Evolutionary conservation across 805 yeast genomes (phyloP).

Genomic region (Kazachstania africana): DNA sequence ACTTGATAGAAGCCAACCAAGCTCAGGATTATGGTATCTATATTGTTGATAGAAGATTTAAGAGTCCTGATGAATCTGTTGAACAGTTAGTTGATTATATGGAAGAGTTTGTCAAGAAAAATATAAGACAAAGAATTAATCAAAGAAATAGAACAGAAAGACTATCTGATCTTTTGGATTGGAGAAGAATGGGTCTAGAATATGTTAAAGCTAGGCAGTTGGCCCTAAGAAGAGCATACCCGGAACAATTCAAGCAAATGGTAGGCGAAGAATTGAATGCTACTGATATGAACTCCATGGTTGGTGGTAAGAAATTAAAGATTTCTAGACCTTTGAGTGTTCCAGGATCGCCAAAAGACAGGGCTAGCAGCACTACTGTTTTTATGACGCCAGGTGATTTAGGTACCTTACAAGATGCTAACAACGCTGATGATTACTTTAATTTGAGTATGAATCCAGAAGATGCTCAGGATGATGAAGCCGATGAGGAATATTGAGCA

Average conservation of each 20-base stretch:
- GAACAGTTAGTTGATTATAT: constrained; percentile 80
- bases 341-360: constrained; percentile 86
- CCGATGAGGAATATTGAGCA: constrained; percentile 7
- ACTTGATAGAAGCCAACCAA: constrained; percentile 67
- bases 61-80: constrained; percentile 85
- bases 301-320: constrained; percentile 41
- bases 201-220: constrained; percentile 89
- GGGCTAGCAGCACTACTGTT: constrained; percentile 30
- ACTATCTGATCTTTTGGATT: constrained; percentile 81
- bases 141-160: constrained; percentile 96
- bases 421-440: constrained; percentile 70
- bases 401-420: constrained; percentile 90
- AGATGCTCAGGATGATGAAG: constrained; percentile 32
- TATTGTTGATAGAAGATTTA: constrained; percentile 88
- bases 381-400: constrained; percentile 96
- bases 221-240: constrained; percentile 87
- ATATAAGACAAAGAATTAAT: constrained; percentile 93
- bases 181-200: constrained; percentile 97
- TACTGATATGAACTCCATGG: constrained; percentile 20
- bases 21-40: constrained; percentile 94
- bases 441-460: constrained; percentile 24
- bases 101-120: constrained; percentile 79
- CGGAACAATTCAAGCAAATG: constrained; percentile 52
- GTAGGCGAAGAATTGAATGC: constrained; percentile 23
- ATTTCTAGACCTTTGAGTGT: constrained; percentile 86